Evolutionary conservation across 2,329 filamentous ascomycete genomes (phyloP), one percentile per base, ranked within the genome.

Genomic region (Aureobasidium vineae): DNA sequence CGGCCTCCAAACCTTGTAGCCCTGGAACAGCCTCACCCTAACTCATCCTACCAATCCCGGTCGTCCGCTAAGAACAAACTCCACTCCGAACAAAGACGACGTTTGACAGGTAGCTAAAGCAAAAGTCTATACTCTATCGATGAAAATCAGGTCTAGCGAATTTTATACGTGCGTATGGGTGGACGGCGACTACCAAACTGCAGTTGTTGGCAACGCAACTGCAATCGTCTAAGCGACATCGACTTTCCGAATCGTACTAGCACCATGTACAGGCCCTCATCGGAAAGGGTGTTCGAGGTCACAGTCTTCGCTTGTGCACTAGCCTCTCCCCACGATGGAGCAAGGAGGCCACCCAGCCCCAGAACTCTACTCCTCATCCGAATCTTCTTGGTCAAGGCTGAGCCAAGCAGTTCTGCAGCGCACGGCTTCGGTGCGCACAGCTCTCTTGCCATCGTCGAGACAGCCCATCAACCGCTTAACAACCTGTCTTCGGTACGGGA

Each of bases 371-470:
- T 67, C 66, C 33, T 86, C 83, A 50, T 87, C 85, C 26, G 84
- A 83, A 28, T 82, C 78, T 16, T 73, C 79, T 73, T 88, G 85
- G 72, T 86, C 85, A 50, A 87, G 77, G 16, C 81, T 80, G 63
- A 87, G 73, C 86, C 86, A 89, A 65, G 80, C 83, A n/a, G 79
- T 82, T 61, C 85, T 76, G 69, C 86, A 87, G 77, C 82, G 83
- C 31, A 88, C 86, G 16, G 86, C 87, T 67, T 85, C 85, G 69
- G 84, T 83, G 49, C 87, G 80, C 11, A 90, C 87, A 72, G 82
- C 81, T 68, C 87, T 78, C 77, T 86, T 88, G 38, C 79, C 78
- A 75, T 90, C 87, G 77, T 90, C 87, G 69, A 90, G 72, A 31
- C 84, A 82, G 19, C 72, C 74, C 52, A 80, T 77, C 71, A 90